Percentiles rank a stretch among this genome's conserved stretches.
These are phyloP conservation scores for Neoscytalidium dimidiatum DNA, from an alignment of 2,329 filamentous ascomycete species.

Conservation along the genomic window DNA sequence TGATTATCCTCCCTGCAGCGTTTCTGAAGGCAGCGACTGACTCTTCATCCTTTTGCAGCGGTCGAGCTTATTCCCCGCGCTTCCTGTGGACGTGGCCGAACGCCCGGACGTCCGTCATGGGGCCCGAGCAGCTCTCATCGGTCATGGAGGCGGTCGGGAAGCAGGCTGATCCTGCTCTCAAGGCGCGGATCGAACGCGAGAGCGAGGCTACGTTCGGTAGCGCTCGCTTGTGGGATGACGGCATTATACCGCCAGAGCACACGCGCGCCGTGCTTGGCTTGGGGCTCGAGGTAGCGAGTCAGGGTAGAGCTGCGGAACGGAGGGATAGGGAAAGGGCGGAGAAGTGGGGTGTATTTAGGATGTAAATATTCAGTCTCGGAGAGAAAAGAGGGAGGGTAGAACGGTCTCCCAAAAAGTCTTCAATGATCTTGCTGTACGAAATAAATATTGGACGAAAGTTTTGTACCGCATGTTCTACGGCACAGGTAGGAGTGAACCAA, in stretches of 20 bases:
- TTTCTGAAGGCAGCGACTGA: background rate
- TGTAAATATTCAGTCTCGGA: slow-evolving; percentile 25
- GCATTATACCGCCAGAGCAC: slow-evolving; percentile 52
- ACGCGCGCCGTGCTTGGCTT: slow-evolving; percentile 52
- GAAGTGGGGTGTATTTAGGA: slow-evolving; percentile 43
- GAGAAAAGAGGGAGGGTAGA: background rate
- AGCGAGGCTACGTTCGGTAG: slow-evolving; percentile 87
- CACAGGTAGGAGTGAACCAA: too few relatives aligned
- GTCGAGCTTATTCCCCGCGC: slow-evolving; percentile 85
- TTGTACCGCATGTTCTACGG: too few relatives aligned
- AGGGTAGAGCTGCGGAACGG: slow-evolving; percentile 40
- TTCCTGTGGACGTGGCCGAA: slow-evolving; percentile 98
- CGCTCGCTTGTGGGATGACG: slow-evolving; percentile 79
- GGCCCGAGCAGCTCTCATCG: slow-evolving; percentile 82
- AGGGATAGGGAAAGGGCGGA: slow-evolving; percentile 34
- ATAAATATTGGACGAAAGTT: too few relatives aligned
- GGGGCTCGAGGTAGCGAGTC: slow-evolving; percentile 46
- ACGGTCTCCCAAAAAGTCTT: background rate
- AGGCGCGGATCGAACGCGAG: slow-evolving; percentile 83
- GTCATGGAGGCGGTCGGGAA: slow-evolving; percentile 96
- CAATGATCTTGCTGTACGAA: background rate
- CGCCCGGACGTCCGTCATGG: slow-evolving; percentile 96
- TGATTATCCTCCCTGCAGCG: slow-evolving; percentile 7
- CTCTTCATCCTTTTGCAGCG: slow-evolving; percentile 48
- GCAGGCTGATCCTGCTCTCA: slow-evolving; percentile 76